Percentiles rank a stretch among this genome's conserved stretches.
Evolutionary conservation across 768 basidiomycete species (phyloP).

Genomic region (Termitomyces bulborhizus): DNA sequence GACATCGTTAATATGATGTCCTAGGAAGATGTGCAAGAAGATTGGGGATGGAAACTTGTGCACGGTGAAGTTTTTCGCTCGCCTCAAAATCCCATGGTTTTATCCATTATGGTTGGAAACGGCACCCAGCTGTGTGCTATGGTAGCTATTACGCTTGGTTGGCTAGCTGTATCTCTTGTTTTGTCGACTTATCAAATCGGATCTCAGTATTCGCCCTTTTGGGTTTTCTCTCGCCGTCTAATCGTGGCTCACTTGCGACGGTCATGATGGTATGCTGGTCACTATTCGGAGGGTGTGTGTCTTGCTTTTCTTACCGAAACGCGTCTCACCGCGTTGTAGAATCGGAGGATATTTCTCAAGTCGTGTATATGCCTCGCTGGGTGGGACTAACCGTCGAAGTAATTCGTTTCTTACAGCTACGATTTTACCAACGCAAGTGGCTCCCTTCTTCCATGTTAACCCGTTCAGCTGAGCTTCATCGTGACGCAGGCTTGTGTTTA

Average conservation of each 20-base stretch:
- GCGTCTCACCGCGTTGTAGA: constrained; percentile 28
- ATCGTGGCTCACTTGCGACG: constrained; percentile 89
- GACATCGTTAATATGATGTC: neutral
- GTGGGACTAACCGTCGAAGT: constrained; percentile 71
- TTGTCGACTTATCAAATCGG: constrained; percentile 1
- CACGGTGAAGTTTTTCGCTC: constrained; percentile 94
- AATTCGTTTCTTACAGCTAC: constrained; percentile 88
- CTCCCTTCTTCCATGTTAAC: neutral
- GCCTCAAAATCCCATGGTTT: constrained; percentile 67
- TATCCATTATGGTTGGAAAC: constrained; percentile 88
- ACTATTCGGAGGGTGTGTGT: constrained; percentile 73
- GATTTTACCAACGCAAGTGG: constrained; percentile 72
- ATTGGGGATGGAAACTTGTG: constrained; percentile 97
- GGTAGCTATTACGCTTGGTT: constrained; percentile 83
- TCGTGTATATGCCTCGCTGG: constrained; percentile 73
- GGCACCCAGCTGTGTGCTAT: constrained; percentile 83
- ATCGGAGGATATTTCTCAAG: constrained; percentile 87
- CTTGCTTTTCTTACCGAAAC: neutral
- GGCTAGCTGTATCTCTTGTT: constrained; percentile 6
- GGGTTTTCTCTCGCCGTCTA: constrained; percentile 93
- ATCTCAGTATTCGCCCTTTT: constrained; percentile 77
- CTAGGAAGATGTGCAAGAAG: constrained; percentile 94
- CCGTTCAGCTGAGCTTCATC: constrained; percentile 1
- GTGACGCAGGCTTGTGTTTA: constrained; percentile 64
- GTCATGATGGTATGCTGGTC: constrained; percentile 96